phyloP scores from a whole-genome alignment of 768 basidiomycete genomes.

The Xanthoconium purpureum region DNA sequence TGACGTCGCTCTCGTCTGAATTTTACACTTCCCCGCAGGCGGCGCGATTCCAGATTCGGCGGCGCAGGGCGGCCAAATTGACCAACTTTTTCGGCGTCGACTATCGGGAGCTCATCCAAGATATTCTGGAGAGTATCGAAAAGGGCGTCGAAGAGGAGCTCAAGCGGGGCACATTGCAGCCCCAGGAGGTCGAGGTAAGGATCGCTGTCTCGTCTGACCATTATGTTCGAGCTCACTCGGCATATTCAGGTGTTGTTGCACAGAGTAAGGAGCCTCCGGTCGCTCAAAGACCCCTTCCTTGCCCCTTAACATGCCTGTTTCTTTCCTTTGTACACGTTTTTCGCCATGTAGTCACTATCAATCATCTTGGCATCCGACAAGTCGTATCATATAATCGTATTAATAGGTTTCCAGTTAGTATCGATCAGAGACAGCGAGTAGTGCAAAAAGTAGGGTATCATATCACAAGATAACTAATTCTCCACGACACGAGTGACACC shows the following conservation, averaged over 20 bases:
- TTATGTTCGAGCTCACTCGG: constrained; percentile 6
- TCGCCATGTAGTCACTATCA: constrained; percentile 1
- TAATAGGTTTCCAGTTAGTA: constrained; percentile 21
- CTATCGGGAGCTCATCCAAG: constrained; percentile 72
- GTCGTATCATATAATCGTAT: constrained; percentile 17
- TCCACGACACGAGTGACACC: constrained; percentile 81
- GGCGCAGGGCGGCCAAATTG: constrained; percentile 77
- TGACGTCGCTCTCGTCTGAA: constrained; percentile 57
- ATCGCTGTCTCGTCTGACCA: not conserved
- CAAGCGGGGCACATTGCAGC: constrained; percentile 56
- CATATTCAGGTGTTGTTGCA: constrained; percentile 46
- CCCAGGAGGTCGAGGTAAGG: constrained; percentile 71
- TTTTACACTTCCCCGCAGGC: constrained; percentile 38
- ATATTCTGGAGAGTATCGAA: constrained; percentile 81
- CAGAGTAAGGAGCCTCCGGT: constrained; percentile 32
- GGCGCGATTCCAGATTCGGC: constrained; percentile 60
- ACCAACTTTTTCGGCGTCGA: constrained; percentile 86
- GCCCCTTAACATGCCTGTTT: constrained; percentile 4
- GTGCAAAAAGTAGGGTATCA: constrained; percentile 1
- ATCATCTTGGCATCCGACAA: constrained; percentile 3
- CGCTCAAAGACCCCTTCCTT: constrained; percentile 13
- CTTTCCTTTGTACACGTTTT: not conserved
- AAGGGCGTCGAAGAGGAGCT: constrained; percentile 69
- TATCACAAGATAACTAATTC: constrained; percentile 69
- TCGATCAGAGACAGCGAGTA: not conserved